Conservation (phyloP, 176 grass and related monocot species). For the Triticum dicoccoides region DNA sequence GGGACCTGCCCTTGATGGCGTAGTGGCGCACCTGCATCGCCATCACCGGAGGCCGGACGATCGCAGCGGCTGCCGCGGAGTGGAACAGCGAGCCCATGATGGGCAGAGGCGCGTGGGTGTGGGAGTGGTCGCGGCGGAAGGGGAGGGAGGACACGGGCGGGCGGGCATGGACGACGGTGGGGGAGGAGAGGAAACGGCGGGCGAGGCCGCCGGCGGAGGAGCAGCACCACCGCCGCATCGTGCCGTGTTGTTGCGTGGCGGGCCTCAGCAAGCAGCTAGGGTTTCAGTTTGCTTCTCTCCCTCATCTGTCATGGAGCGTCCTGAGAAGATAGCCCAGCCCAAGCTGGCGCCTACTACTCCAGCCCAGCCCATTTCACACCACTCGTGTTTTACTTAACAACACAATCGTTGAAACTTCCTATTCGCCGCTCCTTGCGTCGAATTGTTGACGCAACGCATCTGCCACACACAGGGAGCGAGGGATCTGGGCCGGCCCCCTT, state of each 20-base stretch:
- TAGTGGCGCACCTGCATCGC: conserved; percentile 58
- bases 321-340: background rate
- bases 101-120: conserved; percentile 12
- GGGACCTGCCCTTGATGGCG: conserved; percentile 56
- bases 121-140: background rate
- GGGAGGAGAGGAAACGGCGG: conserved; percentile 44
- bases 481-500: too few relatives aligned
- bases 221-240: conserved; percentile 74
- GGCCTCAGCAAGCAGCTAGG: conserved; percentile 27
- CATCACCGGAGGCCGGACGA: conserved; percentile 15
- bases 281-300: background rate
- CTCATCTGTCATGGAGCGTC: background rate
- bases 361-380: background rate
- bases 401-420: too few relatives aligned
- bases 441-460: too few relatives aligned
- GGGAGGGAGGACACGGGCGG: background rate
- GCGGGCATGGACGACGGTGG: conserved; percentile 5
- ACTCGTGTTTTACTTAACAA: too few relatives aligned
- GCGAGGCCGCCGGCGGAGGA: conserved; percentile 45
- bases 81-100: background rate
- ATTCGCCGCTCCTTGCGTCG: too few relatives aligned
- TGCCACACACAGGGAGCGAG: too few relatives aligned
- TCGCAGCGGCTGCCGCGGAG: background rate
- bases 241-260: background rate
- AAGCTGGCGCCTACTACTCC: background rate